Evolutionary conservation across 352 stramenopile genomes (phyloP).

Genomic region (Globisporangium uncinulatum): DNA sequence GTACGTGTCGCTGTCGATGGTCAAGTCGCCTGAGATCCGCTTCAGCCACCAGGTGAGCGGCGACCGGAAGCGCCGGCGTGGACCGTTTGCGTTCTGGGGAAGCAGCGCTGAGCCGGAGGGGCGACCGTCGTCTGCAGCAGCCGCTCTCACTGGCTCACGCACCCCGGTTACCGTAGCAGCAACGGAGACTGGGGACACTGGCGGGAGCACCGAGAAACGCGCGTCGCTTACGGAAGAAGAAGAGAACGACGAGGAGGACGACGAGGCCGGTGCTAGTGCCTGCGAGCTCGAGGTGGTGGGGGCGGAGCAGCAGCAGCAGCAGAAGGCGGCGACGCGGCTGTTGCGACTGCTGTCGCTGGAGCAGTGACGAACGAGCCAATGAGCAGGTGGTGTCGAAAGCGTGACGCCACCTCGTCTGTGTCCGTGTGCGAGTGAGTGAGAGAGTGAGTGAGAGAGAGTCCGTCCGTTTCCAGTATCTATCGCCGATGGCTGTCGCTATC

Average conservation of each 20-base stretch:
- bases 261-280: constrained; percentile 27
- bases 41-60: constrained; percentile 50
- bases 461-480: neutral
- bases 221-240: constrained; percentile 16
- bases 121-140: neutral
- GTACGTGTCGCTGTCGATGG: constrained; percentile 69
- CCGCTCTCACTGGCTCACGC: neutral
- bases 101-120: constrained; percentile 12
- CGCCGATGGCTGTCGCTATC: too few species aligned
- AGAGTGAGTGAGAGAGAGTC: neutral
- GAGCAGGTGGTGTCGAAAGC: neutral
- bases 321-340: constrained; percentile 28
- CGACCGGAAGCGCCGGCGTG: constrained; percentile 49
- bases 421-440: too few species aligned
- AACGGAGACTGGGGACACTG: neutral
- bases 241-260: constrained; percentile 28
- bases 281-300: neutral
- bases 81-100: constrained; percentile 35
- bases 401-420: neutral
- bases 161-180: neutral
- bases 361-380: neutral
- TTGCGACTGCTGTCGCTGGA: constrained; percentile 57
- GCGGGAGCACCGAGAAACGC: constrained; percentile 14
- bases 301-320: constrained; percentile 9
- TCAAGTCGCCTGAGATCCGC: constrained; percentile 72